Base-by-base conservation (phyloP, 1,284 basidiomycete species). In the Malassezia cuniculi region DNA sequence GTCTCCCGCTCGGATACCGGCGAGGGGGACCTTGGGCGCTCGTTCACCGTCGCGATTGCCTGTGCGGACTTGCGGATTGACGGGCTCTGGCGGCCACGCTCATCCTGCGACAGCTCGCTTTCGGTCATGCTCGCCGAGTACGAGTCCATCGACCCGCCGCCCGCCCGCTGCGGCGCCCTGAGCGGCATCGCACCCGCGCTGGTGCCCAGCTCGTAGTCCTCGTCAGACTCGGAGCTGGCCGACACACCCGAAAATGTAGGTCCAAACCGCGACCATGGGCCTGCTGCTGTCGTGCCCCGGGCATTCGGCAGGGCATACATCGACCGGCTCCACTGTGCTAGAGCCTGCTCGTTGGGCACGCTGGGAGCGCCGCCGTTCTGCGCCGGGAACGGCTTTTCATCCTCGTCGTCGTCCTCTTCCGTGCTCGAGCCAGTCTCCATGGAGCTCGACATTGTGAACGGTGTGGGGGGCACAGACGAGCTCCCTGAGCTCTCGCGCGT, bases 21-120 rank as follows among this genome's bases (percentile, higher is more conserved):
- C 14, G 21, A 31, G 30, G 21, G n/a, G 25, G 25, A 26, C 9
- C 9, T 9, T 8, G 4, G 12, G n/a, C 26, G 25, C 14, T 18
- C 17, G 9, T 22, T 6, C 4, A 14, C 24, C 5, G 47, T 38
- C n/a, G 8, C 40, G 21, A 52, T 54, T 7, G 47, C 40, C 36
- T 60, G 53, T 5, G 60, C 60, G 3, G 40, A 48, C 9, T 48
- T 50, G 8, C 54, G 41, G 26, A 60, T 60, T 6, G 54, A 57
- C 3, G 60, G 57, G 25, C 57, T 59, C 50, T 42, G 5, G 41
- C 48, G 21, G 47, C 47, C 21, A 44, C n/a, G 4, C 6, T 21
- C 30, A 15, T 31, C 41, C 6, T 21, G 36, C 6, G 21, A 11
- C 6, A 20, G 40, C 21, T 51, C 51, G 32, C 47, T 52, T 6